phyloP scores from a whole-genome alignment of 306 rosid species.

The Mimosa bimucronata region DNA sequence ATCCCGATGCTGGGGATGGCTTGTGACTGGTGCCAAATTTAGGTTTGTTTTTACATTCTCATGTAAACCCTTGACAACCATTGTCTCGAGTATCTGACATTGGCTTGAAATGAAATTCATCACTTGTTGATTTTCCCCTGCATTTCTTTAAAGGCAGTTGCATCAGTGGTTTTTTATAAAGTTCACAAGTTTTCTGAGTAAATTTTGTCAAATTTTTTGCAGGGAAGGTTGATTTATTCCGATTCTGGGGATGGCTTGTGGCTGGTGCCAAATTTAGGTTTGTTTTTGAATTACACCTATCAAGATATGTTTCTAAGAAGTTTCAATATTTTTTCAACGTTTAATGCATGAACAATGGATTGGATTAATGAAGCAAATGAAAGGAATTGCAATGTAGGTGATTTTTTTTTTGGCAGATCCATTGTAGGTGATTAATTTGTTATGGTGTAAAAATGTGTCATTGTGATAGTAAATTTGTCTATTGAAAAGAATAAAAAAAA shows the following conservation, averaged over 20 bases:
- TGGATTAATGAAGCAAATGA: neutral
- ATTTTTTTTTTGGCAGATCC: too few species aligned
- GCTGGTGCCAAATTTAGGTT: neutral
- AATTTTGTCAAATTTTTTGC: neutral
- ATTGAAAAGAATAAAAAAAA: too few species aligned
- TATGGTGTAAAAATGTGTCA: too few species aligned
- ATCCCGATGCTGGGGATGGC: neutral
- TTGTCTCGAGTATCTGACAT: neutral
- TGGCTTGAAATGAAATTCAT: neutral
- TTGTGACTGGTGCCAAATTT: neutral
- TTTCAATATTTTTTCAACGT: too few species aligned
- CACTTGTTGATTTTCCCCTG: slow-evolving; percentile 1
- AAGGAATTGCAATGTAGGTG: neutral
- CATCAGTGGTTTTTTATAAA: neutral
- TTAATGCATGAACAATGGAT: neutral
- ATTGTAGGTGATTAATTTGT: too few species aligned
- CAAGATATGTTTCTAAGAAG: too few species aligned
- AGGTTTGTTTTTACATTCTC: neutral
- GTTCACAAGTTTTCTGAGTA: neutral
- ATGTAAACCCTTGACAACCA: too few species aligned
- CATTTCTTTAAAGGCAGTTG: neutral
- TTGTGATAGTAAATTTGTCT: too few species aligned
- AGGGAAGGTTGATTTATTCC: neutral
- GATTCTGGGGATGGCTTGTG: neutral
- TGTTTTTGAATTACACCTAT: too few species aligned